Evolutionary conservation across 805 yeast genomes (phyloP).

Genomic region (Metschnikowia lochheadii): DNA sequence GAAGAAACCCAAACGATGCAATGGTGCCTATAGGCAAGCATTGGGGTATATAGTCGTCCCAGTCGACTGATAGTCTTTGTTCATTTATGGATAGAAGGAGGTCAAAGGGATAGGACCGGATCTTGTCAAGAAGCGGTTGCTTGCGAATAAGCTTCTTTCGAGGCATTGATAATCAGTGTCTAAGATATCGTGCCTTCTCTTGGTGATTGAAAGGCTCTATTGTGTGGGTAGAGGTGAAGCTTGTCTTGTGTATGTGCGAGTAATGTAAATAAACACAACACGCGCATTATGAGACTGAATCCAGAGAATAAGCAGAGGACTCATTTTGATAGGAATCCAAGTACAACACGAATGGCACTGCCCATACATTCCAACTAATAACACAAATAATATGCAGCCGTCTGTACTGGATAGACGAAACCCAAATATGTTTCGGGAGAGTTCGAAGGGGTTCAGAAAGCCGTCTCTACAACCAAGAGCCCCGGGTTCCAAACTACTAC

Average conservation of each 20-base stretch:
- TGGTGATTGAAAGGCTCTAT: not conserved
- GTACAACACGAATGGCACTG: not conserved
- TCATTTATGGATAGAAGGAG: slow-evolving; percentile 34
- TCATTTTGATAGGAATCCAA: not conserved
- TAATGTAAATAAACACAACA: not conserved
- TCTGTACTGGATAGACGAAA: not conserved
- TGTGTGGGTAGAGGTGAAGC: not conserved
- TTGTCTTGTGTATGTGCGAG: not conserved
- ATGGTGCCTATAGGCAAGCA: slow-evolving; percentile 31
- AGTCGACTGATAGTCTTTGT: slow-evolving; percentile 34
- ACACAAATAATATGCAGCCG: not conserved
- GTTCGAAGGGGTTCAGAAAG: not conserved
- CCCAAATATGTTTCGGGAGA: not conserved
- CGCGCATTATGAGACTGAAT: not conserved
- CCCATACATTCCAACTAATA: no score
- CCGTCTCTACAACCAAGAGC: not conserved
- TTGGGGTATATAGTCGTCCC: slow-evolving; percentile 35
- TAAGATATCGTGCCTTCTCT: not conserved
- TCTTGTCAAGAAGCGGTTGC: slow-evolving; percentile 27
- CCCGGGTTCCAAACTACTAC: not conserved
- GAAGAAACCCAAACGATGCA: slow-evolving; percentile 18
- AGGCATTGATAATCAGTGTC: slow-evolving; percentile 5
- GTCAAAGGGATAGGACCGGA: slow-evolving; percentile 36
- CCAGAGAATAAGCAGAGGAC: not conserved
- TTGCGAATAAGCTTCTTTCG: slow-evolving; percentile 21